A percentile compares a stretch with the other conserved stretches of the same genome.
Conservation (phyloP, 495 filamentous ascomycete genomes). For the Paragyromitra xinjiangensis region DNA sequence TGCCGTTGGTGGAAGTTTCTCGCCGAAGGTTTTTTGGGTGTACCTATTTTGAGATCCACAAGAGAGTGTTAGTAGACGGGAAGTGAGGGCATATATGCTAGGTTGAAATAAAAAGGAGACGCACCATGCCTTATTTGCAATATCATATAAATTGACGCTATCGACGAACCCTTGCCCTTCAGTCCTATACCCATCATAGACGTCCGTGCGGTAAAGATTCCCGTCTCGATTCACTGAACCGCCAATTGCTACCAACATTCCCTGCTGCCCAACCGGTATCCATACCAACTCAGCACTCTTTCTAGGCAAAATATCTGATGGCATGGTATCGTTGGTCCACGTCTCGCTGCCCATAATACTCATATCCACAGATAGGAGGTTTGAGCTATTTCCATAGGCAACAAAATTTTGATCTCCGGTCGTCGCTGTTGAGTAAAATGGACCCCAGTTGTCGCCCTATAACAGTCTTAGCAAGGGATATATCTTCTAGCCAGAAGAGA, state of each 20-base stretch:
- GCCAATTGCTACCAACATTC: slow-evolving; percentile 72
- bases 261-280: slow-evolving; percentile 72
- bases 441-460: slow-evolving; percentile 53
- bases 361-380: slow-evolving; percentile 71
- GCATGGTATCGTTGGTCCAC: slow-evolving; percentile 69
- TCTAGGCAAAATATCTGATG: slow-evolving; percentile 63
- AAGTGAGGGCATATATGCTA: not conserved
- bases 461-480: slow-evolving; percentile 9
- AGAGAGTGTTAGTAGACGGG: not conserved
- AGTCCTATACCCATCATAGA: slow-evolving; percentile 56
- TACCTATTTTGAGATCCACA: slow-evolving; percentile 57
- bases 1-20: slow-evolving; percentile 65
- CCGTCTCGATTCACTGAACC: slow-evolving; percentile 59
- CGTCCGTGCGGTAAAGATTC: not conserved
- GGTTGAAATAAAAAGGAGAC: slow-evolving; percentile 9
- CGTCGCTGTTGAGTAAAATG: slow-evolving; percentile 33
- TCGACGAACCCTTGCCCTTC: slow-evolving; percentile 70
- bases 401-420: slow-evolving; percentile 53
- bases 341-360: slow-evolving; percentile 60
- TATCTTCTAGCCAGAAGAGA: not conserved
- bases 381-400: slow-evolving; percentile 58
- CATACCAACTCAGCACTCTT: slow-evolving; percentile 73
- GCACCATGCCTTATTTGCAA: slow-evolving; percentile 65
- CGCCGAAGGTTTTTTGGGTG: slow-evolving; percentile 68
- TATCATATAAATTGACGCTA: slow-evolving; percentile 74